Evolutionary conservation across 257 asterid genomes (phyloP).

Genomic region (Solanum appendiculatum): DNA sequence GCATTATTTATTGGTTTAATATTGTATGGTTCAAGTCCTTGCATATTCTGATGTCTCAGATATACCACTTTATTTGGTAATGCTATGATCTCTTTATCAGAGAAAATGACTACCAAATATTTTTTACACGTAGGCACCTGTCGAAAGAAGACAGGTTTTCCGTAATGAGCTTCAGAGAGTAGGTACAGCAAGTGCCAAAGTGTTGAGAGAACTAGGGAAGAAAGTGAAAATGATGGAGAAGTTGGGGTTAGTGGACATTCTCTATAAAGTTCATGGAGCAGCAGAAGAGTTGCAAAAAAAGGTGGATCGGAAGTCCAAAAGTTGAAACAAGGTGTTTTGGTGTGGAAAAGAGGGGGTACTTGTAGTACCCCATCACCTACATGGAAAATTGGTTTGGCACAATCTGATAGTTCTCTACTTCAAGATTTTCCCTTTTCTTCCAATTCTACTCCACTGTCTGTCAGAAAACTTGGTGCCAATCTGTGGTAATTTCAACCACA

Average conservation of each 20-base stretch:
- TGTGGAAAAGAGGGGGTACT: constrained; percentile 60
- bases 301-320: constrained; percentile 53
- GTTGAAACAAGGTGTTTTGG: constrained; percentile 55
- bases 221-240: constrained; percentile 63
- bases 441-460: constrained; percentile 37
- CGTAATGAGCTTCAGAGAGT: constrained; percentile 50
- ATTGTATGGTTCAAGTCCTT: background rate
- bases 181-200: constrained; percentile 43
- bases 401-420: constrained; percentile 43
- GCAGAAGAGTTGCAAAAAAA: constrained; percentile 36
- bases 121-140: constrained; percentile 41
- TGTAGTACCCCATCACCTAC: constrained; percentile 70
- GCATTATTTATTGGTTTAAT: background rate
- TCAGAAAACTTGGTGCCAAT: constrained; percentile 70
- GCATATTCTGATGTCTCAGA: background rate
- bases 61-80: background rate
- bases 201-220: constrained; percentile 46
- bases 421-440: constrained; percentile 35
- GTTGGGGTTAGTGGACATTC: constrained; percentile 19
- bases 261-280: constrained; percentile 35
- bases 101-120: background rate
- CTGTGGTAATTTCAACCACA: constrained; percentile 68
- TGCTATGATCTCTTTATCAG: background rate
- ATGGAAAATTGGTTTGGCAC: constrained; percentile 62
- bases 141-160: constrained; percentile 58